Evolutionary conservation across 1,284 basidiomycete species (phyloP), one percentile per base, ranked within the genome.

Genomic region (Xerocomus nothofagi): DNA sequence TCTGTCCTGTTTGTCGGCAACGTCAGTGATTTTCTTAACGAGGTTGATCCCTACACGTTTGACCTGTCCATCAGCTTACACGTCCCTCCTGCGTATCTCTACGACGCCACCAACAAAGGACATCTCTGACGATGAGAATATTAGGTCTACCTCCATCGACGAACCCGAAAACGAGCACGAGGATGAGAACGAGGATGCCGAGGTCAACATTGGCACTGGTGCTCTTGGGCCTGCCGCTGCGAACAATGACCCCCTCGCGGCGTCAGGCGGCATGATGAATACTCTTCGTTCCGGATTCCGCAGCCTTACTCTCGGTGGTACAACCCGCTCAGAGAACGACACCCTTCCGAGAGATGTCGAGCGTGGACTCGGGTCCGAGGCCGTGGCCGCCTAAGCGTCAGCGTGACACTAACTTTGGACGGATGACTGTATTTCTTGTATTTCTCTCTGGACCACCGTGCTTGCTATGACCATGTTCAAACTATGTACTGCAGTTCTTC

Each of bases 1-100:
- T 90, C 79, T 95, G 92, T 67, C 92, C 92, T 26, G 90, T 95
- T 43, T 94, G 92, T 67, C 80, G 92, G 60, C 92, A 94, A 76
- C 91, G 85, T 87, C 58, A 68, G 85, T 75, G 14, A 48, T 50
- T 50, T 32, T 18, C 39, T 21, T 23, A 26, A 29, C 24, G 24
- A 17, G 5, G 23, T 38, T 11, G 7, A 17, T 10, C 24, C 3
- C 6, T 17, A 26, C 39, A 20, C 18, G 26, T 46, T 34, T 45
- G 21, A 32, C 39, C 10, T 18, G 32, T 21, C 23, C 12, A 20
- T 50, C 59, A 92, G 90, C 91, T 2, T 95, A 95, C 62, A 93
- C 91, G 0, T 93, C 91, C 1, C 74, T 94, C 29, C 72, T 95
- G 23, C 80, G 92, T 31, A 86, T 95, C 45, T 91, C 90, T 6